These are phyloP conservation scores for Daldinia loculata DNA, from an alignment of 495 filamentous ascomycete species.

Conservation along the genomic window DNA sequence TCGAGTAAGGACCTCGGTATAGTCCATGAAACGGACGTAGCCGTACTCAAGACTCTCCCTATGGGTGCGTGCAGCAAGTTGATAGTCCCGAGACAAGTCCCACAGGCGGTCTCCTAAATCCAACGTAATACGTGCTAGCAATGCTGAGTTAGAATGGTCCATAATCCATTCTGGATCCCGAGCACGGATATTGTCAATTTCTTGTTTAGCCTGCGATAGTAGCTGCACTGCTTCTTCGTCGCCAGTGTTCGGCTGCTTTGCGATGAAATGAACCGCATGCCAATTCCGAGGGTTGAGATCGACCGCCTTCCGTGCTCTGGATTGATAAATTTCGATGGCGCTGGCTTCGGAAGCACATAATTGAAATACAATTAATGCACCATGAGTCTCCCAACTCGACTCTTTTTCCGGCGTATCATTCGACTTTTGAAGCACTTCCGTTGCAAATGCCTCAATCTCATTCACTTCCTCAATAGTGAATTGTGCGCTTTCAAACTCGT, in stretches of 20 bases:
- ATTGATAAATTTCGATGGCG: constrained; percentile 31
- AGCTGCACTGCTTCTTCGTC: constrained; percentile 46
- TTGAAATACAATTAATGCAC: constrained; percentile 45
- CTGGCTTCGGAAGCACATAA: constrained; percentile 29
- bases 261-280: constrained; percentile 50
- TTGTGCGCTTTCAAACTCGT: constrained; percentile 25
- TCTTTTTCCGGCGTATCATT: constrained; percentile 30
- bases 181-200: constrained; percentile 33
- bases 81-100: constrained; percentile 45
- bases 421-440: constrained; percentile 16
- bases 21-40: constrained; percentile 44
- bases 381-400: constrained; percentile 52
- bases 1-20: constrained; percentile 39
- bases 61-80: constrained; percentile 37
- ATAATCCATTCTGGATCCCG: constrained; percentile 38
- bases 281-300: constrained; percentile 50
- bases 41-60: constrained; percentile 41
- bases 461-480: constrained; percentile 26
- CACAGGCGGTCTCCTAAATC: constrained; percentile 50
- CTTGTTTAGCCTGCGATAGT: constrained; percentile 39
- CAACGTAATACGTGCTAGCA: constrained; percentile 45
- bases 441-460: constrained; percentile 38
- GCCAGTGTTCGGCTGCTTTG: constrained; percentile 39
- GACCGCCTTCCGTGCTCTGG: constrained; percentile 44
- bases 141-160: constrained; percentile 29